Conservation (phyloP, 2,329 filamentous ascomycete species). For the Ophiostoma novo-ulmi region DNA sequence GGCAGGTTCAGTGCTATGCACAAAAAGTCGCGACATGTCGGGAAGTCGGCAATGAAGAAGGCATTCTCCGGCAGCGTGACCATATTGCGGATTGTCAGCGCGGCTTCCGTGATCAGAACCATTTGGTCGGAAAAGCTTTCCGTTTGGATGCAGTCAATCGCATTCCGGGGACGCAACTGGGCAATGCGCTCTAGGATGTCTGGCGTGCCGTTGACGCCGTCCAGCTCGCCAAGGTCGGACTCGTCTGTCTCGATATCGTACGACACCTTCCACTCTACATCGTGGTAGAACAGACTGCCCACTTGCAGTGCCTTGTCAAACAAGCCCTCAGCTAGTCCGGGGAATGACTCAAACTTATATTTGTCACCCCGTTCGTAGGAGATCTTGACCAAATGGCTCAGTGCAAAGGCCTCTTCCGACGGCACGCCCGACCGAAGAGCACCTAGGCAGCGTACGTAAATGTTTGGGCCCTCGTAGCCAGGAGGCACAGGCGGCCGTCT, state of each 20-base stretch:
- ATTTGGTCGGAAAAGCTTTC: constrained; percentile 65
- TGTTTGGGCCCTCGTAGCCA: constrained; percentile 74
- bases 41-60: constrained; percentile 68
- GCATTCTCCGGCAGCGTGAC: constrained; percentile 89
- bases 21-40: constrained; percentile 72
- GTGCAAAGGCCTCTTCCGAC: constrained; percentile 82
- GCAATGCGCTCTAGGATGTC: constrained; percentile 69
- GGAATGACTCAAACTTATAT: constrained; percentile 90
- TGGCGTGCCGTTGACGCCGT: constrained; percentile 61
- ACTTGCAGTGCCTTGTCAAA: constrained; percentile 79
- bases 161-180: constrained; percentile 53
- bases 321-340: constrained; percentile 79
- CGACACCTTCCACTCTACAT: constrained; percentile 73
- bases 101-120: constrained; percentile 76
- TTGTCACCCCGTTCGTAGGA: constrained; percentile 93
- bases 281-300: constrained; percentile 66
- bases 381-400: constrained; percentile 92
- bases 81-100: constrained; percentile 90
- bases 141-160: constrained; percentile 66
- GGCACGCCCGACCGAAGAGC: constrained; percentile 74
- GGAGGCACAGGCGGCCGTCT: constrained; percentile 42
- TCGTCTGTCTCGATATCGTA: constrained; percentile 56
- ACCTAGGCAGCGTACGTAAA: constrained; percentile 82
- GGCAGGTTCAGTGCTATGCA: constrained; percentile 78
- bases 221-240: constrained; percentile 45